Conservation (phyloP, 371 early-diverging fungal genomes). For the Capniomyces stellatus region DNA sequence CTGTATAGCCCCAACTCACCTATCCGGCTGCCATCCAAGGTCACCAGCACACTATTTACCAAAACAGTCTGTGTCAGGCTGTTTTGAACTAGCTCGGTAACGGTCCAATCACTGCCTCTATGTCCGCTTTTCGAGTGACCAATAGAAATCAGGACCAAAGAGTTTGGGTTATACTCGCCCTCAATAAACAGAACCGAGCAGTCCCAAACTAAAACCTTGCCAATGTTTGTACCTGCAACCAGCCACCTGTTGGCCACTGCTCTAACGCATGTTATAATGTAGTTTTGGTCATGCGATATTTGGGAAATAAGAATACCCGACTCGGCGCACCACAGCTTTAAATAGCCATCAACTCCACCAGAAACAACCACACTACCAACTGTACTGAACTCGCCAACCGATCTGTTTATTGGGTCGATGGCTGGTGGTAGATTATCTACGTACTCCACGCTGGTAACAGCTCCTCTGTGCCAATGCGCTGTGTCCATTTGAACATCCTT, state of each 20-base stretch:
- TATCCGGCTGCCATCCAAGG: no score
- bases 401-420: background rate
- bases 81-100: no score
- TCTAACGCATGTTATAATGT: background rate
- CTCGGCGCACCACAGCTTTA: constrained; percentile 4
- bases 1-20: no score
- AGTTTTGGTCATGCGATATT: background rate
- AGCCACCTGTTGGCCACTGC: background rate
- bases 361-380: constrained; percentile 3
- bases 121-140: no score
- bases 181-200: background rate
- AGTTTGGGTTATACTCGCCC: no score
- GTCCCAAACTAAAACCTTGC: background rate
- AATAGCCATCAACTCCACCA: constrained; percentile 1
- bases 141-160: no score
- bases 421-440: background rate
- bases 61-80: no score
- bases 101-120: no score
- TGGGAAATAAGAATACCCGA: background rate
- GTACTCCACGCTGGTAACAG: background rate
- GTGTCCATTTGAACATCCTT: background rate
- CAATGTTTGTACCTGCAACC: background rate
- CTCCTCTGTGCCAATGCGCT: constrained; percentile 2
- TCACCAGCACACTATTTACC: no score
- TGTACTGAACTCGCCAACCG: background rate